Evolutionary conservation across 176 grass and related monocot species (phyloP).

Genomic region (Eleusine coracana): DNA sequence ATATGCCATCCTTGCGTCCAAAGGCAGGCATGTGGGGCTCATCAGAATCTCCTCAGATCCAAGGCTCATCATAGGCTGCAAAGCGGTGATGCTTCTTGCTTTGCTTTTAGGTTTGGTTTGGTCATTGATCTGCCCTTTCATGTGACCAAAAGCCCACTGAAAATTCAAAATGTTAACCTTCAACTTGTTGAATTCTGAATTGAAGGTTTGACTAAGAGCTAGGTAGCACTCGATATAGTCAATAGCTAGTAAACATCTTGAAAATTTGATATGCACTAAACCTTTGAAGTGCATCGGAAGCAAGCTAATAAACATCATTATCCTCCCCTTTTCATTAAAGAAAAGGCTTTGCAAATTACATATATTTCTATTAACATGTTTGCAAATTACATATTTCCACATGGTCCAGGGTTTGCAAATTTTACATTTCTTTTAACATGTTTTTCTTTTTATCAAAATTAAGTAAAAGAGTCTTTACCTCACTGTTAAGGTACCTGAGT

Average conservation of each 20-base stretch:
- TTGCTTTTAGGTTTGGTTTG: constrained; percentile 15
- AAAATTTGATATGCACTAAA: neutral
- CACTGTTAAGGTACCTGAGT: too few relatives aligned
- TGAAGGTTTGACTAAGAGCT: neutral
- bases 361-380: too few relatives aligned
- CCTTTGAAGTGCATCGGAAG: neutral
- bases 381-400: too few relatives aligned
- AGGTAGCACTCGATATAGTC: neutral
- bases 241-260: neutral
- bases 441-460: too few relatives aligned
- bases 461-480: too few relatives aligned
- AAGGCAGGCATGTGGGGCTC: constrained; percentile 25
- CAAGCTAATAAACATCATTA: neutral
- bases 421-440: too few relatives aligned
- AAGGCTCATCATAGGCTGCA: constrained; percentile 20
- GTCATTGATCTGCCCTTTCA: neutral
- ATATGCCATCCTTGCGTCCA: constrained; percentile 36
- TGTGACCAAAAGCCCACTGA: neutral
- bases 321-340: too few relatives aligned
- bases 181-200: neutral
- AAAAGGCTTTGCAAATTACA: too few relatives aligned
- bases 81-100: neutral
- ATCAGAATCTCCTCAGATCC: constrained; percentile 48
- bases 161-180: neutral
- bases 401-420: too few relatives aligned